Evolutionary conservation across 2,329 filamentous ascomycete species (phyloP), one percentile per base, ranked within the genome.

Genomic region (Malbranchea cinnamomea): DNA sequence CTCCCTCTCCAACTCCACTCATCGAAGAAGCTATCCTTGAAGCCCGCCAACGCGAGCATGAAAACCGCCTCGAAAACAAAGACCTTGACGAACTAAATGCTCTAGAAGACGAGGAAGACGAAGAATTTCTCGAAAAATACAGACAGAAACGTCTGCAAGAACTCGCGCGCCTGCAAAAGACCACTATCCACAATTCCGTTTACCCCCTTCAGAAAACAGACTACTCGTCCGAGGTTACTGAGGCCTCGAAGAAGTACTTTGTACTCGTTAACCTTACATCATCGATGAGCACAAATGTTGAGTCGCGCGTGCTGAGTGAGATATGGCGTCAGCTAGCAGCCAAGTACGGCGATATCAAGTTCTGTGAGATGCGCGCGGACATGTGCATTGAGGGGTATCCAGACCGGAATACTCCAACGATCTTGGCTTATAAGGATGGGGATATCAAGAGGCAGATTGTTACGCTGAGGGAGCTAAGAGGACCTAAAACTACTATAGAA

Each of bases 351-450:
- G 87, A 98, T 41, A 64, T 98, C 53, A 98, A 98, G 59, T 98
- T 98, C 57, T 95, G 87, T 53, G 82, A 95, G 59, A 95, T 98
- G 43, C 71, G 77, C 43, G 89, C 77, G 5, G 76, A 83, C 48
- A 73, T 94, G 59, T 93, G 89, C 34, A 94, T 98, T 43, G 89
- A 95, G 53, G 83, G 83, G 23, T 98, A 98, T 54, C 89, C 89
- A 2, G 89, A 95, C 46, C 69, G 71, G 34, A 98, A 98, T 53
- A 93, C 84, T 34, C 89, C 89, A 2, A 98, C 89, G 0, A 83
- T 98, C 20, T 51, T 98, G 38, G 71, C 93, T 0, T 98, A 98
- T 58, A 78, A 77, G 50, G 83, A 93, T 45, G 84, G 83, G 11
- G 82, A 98, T 50, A 93, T 98, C 41, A 74, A 75, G 50, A 82